Conservation (phyloP, 768 basidiomycete species). For the Boletellus emodensis region DNA sequence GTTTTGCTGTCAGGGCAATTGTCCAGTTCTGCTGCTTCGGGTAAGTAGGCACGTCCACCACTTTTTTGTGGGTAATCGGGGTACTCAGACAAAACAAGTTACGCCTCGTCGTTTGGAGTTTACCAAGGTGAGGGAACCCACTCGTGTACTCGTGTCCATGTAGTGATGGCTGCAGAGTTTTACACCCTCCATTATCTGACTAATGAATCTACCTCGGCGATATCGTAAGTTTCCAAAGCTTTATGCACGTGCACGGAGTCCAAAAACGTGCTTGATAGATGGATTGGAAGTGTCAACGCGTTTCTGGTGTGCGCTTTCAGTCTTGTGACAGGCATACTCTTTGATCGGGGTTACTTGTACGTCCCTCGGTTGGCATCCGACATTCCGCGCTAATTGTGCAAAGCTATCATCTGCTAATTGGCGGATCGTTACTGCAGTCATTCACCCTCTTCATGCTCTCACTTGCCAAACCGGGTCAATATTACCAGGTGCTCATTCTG, state of each 20-base stretch:
- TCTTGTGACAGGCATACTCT: constrained; percentile 41
- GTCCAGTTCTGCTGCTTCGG: constrained; percentile 31
- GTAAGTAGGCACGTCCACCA: constrained; percentile 17
- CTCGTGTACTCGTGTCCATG: neutral
- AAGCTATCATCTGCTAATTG: constrained; percentile 44
- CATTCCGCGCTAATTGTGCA: neutral
- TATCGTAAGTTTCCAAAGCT: constrained; percentile 30
- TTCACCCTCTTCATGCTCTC: constrained; percentile 45
- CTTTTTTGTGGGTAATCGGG: neutral
- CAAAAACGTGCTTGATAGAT: constrained; percentile 19
- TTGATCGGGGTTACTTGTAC: constrained; percentile 51
- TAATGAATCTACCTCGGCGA: constrained; percentile 31
- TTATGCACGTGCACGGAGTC: neutral
- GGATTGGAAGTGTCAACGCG: constrained; percentile 48
- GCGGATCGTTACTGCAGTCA: constrained; percentile 41
- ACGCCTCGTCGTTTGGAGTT: constrained; percentile 37
- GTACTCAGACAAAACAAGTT: constrained; percentile 20
- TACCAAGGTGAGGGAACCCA: constrained; percentile 32
- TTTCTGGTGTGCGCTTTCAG: constrained; percentile 37
- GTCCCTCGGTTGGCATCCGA: neutral
- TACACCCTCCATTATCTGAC: constrained; percentile 36
- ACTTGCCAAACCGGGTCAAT: constrained; percentile 37
- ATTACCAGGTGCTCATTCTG: constrained; percentile 36
- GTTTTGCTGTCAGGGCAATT: too few species aligned
- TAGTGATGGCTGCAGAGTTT: constrained; percentile 28